These are phyloP conservation scores for Aureobasidium sp. DNA, from an alignment of 2,329 filamentous ascomycete species.

Conservation along the genomic window DNA sequence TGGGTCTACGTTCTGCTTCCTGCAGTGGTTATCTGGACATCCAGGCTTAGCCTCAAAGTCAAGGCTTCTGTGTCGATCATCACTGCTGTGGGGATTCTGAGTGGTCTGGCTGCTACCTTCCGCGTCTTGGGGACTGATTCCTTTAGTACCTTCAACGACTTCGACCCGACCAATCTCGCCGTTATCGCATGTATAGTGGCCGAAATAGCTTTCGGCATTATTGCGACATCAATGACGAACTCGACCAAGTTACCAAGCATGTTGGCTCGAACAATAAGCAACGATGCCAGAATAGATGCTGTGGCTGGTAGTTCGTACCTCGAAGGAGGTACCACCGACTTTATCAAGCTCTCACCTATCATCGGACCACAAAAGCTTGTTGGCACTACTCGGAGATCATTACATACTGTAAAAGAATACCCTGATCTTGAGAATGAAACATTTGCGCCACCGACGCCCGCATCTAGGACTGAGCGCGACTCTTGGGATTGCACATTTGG, in stretches of 20 bases:
- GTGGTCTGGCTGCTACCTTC: conserved; percentile 23
- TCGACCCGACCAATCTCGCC: conserved; percentile 22
- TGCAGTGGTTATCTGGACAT: conserved; percentile 33
- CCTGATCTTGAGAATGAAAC: not conserved
- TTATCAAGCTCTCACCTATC: conserved; percentile 6
- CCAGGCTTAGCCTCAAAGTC: conserved; percentile 34
- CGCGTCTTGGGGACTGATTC: conserved; percentile 21
- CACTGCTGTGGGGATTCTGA: conserved; percentile 32
- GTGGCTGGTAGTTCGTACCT: not conserved
- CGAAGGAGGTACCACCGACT: not conserved
- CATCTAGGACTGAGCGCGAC: not conserved
- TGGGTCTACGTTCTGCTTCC: conserved; percentile 34
- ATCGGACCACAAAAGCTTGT: not conserved
- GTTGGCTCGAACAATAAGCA: not conserved
- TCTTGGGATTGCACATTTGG: conserved; percentile 4
- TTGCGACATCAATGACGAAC: conserved; percentile 2
- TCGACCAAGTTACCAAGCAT: not conserved
- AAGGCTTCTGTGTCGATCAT: conserved; percentile 37
- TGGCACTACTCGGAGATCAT: not conserved
- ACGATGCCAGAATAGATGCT: too few relatives aligned
- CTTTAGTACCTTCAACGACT: conserved; percentile 20
- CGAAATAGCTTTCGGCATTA: conserved; percentile 25
- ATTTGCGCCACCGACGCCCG: not conserved
- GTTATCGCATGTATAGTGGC: conserved; percentile 28
- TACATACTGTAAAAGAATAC: not conserved